These are phyloP conservation scores for Calonectria multiphialidica DNA, from an alignment of 2,329 filamentous ascomycete genomes.

Conservation along the genomic window DNA sequence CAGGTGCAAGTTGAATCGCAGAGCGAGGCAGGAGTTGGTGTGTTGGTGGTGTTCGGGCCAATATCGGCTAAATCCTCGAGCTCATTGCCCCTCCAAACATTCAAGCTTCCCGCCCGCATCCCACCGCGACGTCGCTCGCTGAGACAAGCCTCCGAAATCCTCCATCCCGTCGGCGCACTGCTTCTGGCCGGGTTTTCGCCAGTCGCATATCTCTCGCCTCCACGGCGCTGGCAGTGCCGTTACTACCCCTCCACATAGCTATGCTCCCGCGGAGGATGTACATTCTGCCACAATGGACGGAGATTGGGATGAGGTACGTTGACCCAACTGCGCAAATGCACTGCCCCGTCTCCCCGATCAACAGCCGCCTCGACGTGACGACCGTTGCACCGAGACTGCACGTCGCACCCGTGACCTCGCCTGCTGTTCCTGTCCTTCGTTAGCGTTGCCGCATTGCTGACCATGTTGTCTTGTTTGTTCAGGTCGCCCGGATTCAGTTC, in stretches of 20 bases:
- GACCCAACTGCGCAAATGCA: conserved; percentile 23
- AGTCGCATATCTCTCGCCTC: conserved; percentile 19
- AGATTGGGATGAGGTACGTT: conserved; percentile 76
- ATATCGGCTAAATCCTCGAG: conserved; percentile 37
- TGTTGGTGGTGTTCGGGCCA: conserved; percentile 29
- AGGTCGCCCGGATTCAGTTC: conserved; percentile 86
- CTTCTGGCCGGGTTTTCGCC: not conserved
- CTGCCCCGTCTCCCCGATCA: not conserved
- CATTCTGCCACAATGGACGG: conserved; percentile 68
- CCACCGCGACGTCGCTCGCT: conserved; percentile 26
- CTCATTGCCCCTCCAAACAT: conserved; percentile 43
- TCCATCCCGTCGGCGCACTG: not conserved
- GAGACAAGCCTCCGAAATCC: conserved; percentile 20
- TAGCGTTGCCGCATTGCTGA: conserved; percentile 20
- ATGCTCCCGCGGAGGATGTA: conserved; percentile 53
- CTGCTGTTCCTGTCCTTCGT: not conserved
- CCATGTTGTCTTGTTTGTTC: not conserved
- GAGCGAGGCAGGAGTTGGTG: not conserved
- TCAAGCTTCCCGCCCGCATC: conserved; percentile 33
- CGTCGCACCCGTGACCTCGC: conserved; percentile 8
- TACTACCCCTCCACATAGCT: conserved; percentile 35
- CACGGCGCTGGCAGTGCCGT: conserved; percentile 22
- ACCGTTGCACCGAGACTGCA: conserved; percentile 5
- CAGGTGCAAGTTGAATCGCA: no score
- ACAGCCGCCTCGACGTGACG: not conserved